phyloP scores from a whole-genome alignment of 306 rosid species.

The Lithocarpus polystachyus region DNA sequence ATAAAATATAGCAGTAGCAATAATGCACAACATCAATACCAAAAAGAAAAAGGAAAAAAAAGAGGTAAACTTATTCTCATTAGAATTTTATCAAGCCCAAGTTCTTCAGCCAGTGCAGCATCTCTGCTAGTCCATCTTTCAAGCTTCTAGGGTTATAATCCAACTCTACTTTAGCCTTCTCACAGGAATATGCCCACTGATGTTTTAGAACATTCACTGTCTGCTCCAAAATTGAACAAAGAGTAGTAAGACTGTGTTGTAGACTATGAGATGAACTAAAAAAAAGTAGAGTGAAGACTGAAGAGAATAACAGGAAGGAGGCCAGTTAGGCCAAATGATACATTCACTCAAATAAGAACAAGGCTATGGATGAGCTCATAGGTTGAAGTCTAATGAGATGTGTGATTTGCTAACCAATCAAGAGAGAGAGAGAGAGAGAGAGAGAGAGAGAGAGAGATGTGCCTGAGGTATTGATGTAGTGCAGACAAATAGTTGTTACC shows the following conservation, averaged over 20 bases:
- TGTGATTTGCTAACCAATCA: background rate
- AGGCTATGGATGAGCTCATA: background rate
- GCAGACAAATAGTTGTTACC: background rate
- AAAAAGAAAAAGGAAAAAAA: background rate
- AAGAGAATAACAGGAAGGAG: background rate
- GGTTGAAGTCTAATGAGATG: background rate
- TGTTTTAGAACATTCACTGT: conserved; percentile 64
- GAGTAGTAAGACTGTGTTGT: background rate
- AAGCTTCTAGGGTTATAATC: conserved; percentile 63
- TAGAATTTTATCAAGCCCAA: conserved; percentile 55
- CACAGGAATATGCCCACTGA: conserved; percentile 73
- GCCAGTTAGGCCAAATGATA: background rate
- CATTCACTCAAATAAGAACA: background rate
- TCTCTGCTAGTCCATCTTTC: conserved; percentile 76
- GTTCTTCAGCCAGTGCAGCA: conserved; percentile 71
- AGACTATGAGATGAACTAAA: background rate
- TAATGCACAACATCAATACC: background rate
- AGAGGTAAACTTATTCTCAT: background rate
- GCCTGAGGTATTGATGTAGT: background rate
- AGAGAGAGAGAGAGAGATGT: background rate
- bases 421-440: background rate
- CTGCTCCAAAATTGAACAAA: conserved; percentile 47
- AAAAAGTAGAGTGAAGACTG: background rate
- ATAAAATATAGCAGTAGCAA: background rate
- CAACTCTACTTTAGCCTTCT: conserved; percentile 50